Percentiles rank a stretch among this genome's conserved stretches.
Evolutionary conservation across 1,139 yeast species (phyloP).

Genomic region (Magnusiomyces tetraspermus): DNA sequence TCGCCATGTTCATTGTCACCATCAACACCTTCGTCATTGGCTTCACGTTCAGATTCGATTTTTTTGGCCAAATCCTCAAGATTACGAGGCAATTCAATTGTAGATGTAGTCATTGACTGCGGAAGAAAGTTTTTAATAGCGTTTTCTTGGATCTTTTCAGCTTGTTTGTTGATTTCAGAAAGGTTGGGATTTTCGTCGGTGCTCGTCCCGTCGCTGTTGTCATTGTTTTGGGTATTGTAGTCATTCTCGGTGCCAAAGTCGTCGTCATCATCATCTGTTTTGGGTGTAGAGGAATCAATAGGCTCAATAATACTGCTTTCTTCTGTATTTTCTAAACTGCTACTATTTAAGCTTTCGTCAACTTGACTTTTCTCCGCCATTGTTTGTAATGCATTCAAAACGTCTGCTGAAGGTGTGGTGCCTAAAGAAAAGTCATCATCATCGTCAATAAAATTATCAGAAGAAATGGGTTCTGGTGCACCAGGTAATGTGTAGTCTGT

Average conservation of each 20-base stretch:
- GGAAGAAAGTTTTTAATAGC: conserved; percentile 1
- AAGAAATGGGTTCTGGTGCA: neutral
- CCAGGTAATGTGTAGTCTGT: neutral
- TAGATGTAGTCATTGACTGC: neutral
- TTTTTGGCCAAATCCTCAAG: no score
- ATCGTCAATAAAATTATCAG: neutral
- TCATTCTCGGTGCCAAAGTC: no score
- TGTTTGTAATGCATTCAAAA: neutral
- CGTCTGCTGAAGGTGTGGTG: neutral
- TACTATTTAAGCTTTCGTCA: neutral
- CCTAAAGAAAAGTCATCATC: neutral
- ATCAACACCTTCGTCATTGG: conserved; percentile 2
- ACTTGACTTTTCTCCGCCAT: neutral
- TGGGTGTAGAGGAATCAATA: no score
- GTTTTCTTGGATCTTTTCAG: conserved; percentile 1
- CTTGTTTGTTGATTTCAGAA: neutral
- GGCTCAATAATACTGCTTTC: neutral
- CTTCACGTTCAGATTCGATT: neutral
- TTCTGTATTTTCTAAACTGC: neutral
- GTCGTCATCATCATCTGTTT: no score
- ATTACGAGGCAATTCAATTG: no score
- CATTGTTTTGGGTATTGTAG: neutral
- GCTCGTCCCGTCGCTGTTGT: no score
- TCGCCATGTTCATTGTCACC: conserved; percentile 6
- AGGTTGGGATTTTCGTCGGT: neutral